Conservation (phyloP, 192 early-diverging fungal species). For the Coemansia sp. region DNA sequence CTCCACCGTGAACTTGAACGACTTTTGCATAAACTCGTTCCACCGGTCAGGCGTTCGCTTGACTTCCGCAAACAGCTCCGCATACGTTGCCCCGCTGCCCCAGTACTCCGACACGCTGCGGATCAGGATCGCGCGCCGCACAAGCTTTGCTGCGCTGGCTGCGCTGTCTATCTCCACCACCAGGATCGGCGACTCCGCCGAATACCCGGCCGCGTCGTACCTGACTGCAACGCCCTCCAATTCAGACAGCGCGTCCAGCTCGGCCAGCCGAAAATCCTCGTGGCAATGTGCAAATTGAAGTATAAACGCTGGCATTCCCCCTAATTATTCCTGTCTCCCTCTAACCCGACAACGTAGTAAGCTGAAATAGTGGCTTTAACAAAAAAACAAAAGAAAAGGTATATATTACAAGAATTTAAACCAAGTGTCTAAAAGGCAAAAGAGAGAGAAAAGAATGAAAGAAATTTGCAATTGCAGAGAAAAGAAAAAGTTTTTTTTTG, state of each 20-base stretch:
- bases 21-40: conserved; percentile 54
- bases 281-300: conserved; percentile 77
- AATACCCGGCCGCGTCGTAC: conserved; percentile 65
- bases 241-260: conserved; percentile 81
- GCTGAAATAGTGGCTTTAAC: neutral
- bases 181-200: conserved; percentile 76
- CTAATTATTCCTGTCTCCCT: neutral
- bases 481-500: no score
- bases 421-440: no score
- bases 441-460: no score
- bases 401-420: neutral
- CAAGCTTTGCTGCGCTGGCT: conserved; percentile 70
- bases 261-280: conserved; percentile 74
- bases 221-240: conserved; percentile 71
- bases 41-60: conserved; percentile 61
- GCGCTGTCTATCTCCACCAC: conserved; percentile 69
- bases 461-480: no score
- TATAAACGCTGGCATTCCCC: conserved; percentile 48
- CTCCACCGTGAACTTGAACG: conserved; percentile 78
- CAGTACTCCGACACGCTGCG: conserved; percentile 79
- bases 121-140: conserved; percentile 79
- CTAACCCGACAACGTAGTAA: neutral
- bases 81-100: conserved; percentile 66
- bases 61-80: conserved; percentile 61
- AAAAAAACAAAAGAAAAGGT: neutral